These are phyloP conservation scores for Orbilia brochopaga DNA, from an alignment of 2,329 filamentous ascomycete species.

Conservation along the genomic window DNA sequence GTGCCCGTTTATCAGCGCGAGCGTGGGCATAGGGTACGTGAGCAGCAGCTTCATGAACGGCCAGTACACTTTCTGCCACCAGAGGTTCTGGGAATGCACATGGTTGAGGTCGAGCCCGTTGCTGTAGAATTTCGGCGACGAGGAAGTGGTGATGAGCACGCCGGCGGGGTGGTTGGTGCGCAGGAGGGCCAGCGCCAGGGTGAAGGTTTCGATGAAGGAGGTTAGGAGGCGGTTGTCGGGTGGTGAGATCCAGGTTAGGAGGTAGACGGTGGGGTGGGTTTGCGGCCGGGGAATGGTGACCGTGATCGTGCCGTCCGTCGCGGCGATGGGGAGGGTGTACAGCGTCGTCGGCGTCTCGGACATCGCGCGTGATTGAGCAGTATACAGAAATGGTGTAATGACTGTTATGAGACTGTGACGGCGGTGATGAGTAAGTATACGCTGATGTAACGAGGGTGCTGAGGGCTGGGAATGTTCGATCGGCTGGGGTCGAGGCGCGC, in stretches of 20 bases:
- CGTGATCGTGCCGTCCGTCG: constrained; percentile 65
- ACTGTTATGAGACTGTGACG: neutral
- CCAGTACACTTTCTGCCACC: constrained; percentile 69
- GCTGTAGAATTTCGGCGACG: constrained; percentile 78
- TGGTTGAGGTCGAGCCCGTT: constrained; percentile 80
- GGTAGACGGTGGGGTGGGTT: constrained; percentile 64
- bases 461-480: no score
- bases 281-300: constrained; percentile 67
- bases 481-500: no score
- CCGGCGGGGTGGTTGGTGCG: constrained; percentile 72
- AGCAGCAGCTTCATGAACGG: constrained; percentile 64
- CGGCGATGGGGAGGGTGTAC: constrained; percentile 53
- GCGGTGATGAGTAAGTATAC: neutral
- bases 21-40: constrained; percentile 78
- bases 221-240: constrained; percentile 78
- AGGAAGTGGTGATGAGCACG: constrained; percentile 77
- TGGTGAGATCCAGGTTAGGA: constrained; percentile 73
- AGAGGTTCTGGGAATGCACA: constrained; percentile 64
- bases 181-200: constrained; percentile 75
- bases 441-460: neutral
- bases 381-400: no score
- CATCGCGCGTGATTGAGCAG: constrained; percentile 64
- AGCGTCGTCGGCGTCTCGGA: constrained; percentile 58
- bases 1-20: constrained; percentile 80
- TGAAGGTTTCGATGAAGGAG: constrained; percentile 70